Evolutionary conservation across 2,329 filamentous ascomycete species (phyloP), one percentile per base, ranked within the genome.

Genomic region (Pseudogymnoascus verrucosus): DNA sequence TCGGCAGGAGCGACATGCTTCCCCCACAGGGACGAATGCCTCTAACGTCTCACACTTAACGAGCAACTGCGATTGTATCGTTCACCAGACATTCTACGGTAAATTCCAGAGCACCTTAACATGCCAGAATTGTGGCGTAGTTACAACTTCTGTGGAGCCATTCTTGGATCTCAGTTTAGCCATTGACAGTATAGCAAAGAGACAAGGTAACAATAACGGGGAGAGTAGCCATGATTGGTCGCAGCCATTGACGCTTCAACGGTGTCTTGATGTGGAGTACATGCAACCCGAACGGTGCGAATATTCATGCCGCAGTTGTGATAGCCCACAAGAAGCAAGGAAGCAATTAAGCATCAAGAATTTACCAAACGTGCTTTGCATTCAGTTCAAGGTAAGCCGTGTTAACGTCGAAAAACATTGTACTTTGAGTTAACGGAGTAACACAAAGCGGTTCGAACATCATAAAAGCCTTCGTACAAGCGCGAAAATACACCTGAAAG

Each of bases 51-150:
- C 61, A 28, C 39, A 62, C 39, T 34, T 62, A 21, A 65, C 40
- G n/a, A 40, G 14, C 23, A 47, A 57, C 68, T 98, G 95, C 79
- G 85, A 88, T 65, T 99, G 93, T 76, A 90, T 98, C 70, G 89
- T 98, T 69, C 95, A 98, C 74, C 90, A 93, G 72, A 93, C 91
- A 0, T 97, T 97, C 72, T 96, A 93, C 74, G 95, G 95, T 65
- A 93, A 96, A 73, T 85, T 96, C 65, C 90, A 91, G 70, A 95
- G 89, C 72, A 93, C 89, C 19, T 93, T 96, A 40, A 96, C 91
- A 16, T 99, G 93, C 76, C 89, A 91, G 71, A 89, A 89, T 70
- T 98, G 93, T 76, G 83, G 87, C 64, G 93, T 92, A 68, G 85
- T 89, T 21, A 96, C 90, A 1, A 88, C 89, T 66, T 88, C 91